Evolutionary conservation across 352 stramenopile genomes (phyloP), one percentile per base, ranked within the genome.

Genomic region (Phytophthora sojae): DNA sequence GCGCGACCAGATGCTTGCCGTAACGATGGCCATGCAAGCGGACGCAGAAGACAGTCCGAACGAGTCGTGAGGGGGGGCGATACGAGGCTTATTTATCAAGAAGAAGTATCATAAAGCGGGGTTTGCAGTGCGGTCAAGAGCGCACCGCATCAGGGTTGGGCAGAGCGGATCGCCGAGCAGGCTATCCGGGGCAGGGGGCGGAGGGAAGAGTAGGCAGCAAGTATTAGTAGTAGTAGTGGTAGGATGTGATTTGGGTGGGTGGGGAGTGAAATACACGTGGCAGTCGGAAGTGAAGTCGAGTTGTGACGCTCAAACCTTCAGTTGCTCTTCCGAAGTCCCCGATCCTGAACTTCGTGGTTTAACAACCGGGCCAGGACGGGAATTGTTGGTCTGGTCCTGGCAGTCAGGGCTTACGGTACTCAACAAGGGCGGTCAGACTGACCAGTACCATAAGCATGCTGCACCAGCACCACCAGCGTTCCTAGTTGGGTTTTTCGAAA

Each of bases 1-100:
- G 7, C 79, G 73, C 8, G 82, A 89, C 47, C 75, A 90, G 35
- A 69, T 85, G 61, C 55, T 89, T 12, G 79, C 82, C 6, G 77
- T 82, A 73, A 76, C 80, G 53, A 77, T 90, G 50, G 79, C 82
- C 0, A 84, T 90, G 71, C 71, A 92, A 52, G 77, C 75, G 3
- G 82, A 92, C 29, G 69, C 77, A 39, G 75, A 79, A 55, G 77
- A 82, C 25, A 69, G 77, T 58, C 83, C 81, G 11, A 76, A 85
- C 47, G 82, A 88, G 61, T 61, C 73, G 25, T 89, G 69, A 87
- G 26, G 37, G 32, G 8, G 12, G 9, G 32, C 58, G 57, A 54
- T 61, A 61, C 62, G 57, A 57, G 50, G 37, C 51, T 75, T 85
- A 82, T 85, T 81, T 84, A 85, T 87, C 74, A 59, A 78, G 59